Base-by-base conservation (phyloP, 148 eudicot genomes). In the Drosera capensis region DNA sequence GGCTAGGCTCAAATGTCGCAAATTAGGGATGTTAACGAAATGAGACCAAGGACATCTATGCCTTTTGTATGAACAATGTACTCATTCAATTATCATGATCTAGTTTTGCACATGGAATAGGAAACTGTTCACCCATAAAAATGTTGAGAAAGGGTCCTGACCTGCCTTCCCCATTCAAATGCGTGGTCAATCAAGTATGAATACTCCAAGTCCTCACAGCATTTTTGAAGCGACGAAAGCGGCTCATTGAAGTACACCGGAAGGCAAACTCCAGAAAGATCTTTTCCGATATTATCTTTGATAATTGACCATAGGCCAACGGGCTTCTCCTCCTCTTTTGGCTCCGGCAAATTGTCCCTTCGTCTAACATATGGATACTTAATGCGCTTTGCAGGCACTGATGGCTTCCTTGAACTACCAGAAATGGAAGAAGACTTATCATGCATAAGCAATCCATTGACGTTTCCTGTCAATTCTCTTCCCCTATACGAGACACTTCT, bases 171-270 rank as follows among this genome's bases (percentile, higher is more conserved):
- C 94, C 94, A 87, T 63, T 79, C 79, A 53, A 79, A 62, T 43
- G 86, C 94, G 31, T 66, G 74, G 56, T 87, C 96, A 58, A 87
- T 80, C 71, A 87, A 75, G 62, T 75, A 56, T 0, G 96, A 87
- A 54, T 87, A 79, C 49, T 87, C 96, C 74, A 87, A 73, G 65
- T 87, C 96, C 68, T 87, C 94, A 55, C 82, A 87, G 68, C 96
- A 87, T 52, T 87, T 87, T 62, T 87, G 94, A 56, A 87, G 57
- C 6, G 96, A 87, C 35, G 94, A 87, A 12, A 87, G 71, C 23
- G 94, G 96, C 70, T 87, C 96, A 42, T 87, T 87, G 54, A 87
- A 87, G 73, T 82, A 87, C 54, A 87, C 96, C 70, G 94, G 94
- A 49, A 87, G 79, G 68, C 96, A 87, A 66, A 87, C 96, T 52